phyloP scores from a whole-genome alignment of 2,329 filamentous ascomycete species.

The Dactylellina haptotyla region DNA sequence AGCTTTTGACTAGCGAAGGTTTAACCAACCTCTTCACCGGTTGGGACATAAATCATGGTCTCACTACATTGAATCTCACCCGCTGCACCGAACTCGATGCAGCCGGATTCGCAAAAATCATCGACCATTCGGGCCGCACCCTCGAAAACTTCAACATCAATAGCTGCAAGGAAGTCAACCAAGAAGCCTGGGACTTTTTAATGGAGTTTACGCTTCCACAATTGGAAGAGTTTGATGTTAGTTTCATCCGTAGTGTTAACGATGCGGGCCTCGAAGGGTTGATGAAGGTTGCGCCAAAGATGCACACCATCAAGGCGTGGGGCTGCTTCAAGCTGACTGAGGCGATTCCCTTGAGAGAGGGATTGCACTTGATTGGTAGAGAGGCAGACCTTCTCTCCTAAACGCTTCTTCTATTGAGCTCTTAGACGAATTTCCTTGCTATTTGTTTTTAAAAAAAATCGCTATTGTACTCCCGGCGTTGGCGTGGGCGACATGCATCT shows the following conservation, averaged over 20 bases:
- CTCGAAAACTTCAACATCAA: constrained; percentile 56
- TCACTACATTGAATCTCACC: constrained; percentile 47
- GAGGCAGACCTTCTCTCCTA: constrained; percentile 50
- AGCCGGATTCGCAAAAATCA: constrained; percentile 44
- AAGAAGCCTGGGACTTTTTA: constrained; percentile 44
- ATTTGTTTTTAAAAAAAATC: neutral
- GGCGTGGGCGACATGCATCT: neutral
- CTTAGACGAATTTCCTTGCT: neutral
- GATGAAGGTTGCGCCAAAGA: constrained; percentile 39
- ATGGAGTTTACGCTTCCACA: constrained; percentile 25
- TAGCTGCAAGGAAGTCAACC: constrained; percentile 51
- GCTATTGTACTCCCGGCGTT: neutral
- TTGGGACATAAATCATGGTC: constrained; percentile 55
- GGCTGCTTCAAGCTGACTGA: constrained; percentile 61
- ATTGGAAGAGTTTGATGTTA: constrained; percentile 55
- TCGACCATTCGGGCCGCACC: constrained; percentile 54
- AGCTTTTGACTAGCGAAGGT: constrained; percentile 54
- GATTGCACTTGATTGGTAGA: constrained; percentile 44
- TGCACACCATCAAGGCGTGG: constrained; percentile 56
- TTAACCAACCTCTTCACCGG: constrained; percentile 54
- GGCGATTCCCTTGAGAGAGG: constrained; percentile 18
- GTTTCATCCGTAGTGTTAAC: constrained; percentile 56
- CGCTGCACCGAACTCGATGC: constrained; percentile 50
- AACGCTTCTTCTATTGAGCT: neutral
- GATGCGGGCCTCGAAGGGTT: constrained; percentile 55